phyloP scores from a whole-genome alignment of 2,329 filamentous ascomycete genomes.

The Endothia cerciana region DNA sequence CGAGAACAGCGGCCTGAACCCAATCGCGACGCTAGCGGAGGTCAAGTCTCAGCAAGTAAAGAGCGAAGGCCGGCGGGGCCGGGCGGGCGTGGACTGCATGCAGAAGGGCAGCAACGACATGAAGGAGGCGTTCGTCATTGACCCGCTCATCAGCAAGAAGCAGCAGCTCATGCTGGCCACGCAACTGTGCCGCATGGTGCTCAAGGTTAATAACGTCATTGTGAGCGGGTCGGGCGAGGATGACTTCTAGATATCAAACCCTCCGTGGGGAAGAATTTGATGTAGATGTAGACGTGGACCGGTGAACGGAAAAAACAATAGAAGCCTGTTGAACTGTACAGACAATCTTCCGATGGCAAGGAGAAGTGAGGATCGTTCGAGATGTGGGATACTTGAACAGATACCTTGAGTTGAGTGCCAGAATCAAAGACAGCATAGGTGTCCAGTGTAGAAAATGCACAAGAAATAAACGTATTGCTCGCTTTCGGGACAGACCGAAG shows the following conservation, averaged over 20 bases:
- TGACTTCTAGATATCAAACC: slow-evolving; percentile 67
- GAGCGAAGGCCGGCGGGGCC: slow-evolving; percentile 58
- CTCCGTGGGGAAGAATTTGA: not conserved
- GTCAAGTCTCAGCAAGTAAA: slow-evolving; percentile 97
- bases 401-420: slow-evolving; percentile 14
- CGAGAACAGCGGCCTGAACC: slow-evolving; percentile 94
- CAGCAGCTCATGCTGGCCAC: slow-evolving; percentile 96
- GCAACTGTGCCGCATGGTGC: slow-evolving; percentile 95
- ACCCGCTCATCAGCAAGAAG: slow-evolving; percentile 96
- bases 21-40: slow-evolving; percentile 91
- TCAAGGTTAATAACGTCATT: slow-evolving; percentile 97
- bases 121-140: slow-evolving; percentile 97
- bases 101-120: slow-evolving; percentile 93
- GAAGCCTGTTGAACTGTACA: slow-evolving; percentile 20
- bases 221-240: slow-evolving; percentile 85
- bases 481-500: too few species aligned
- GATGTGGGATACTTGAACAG: slow-evolving; percentile 16
- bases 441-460: too few species aligned
- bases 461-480: too few species aligned
- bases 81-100: slow-evolving; percentile 97
- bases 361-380: slow-evolving; percentile 6
- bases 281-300: not conserved
- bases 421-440: not conserved
- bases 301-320: not conserved
- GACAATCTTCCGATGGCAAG: slow-evolving; percentile 5